These are phyloP conservation scores for Magnaporthiopsis incrustans DNA, from an alignment of 2,329 filamentous ascomycete species.

Conservation along the genomic window DNA sequence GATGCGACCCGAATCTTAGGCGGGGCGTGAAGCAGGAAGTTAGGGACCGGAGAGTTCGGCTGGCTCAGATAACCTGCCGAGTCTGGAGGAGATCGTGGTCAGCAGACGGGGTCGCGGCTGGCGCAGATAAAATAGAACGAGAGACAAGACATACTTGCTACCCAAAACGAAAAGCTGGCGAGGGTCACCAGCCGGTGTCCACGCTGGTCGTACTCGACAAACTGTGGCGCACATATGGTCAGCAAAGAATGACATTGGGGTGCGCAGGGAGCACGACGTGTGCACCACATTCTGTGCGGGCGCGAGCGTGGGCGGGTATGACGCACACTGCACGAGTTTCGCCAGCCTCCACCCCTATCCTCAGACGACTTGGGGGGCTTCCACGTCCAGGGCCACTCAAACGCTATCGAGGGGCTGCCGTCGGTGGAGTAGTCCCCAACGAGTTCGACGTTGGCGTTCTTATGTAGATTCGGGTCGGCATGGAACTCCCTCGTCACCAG, in stretches of 20 bases:
- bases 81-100: conserved; percentile 27
- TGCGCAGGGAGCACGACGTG: not conserved
- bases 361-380: conserved; percentile 75
- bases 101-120: not conserved
- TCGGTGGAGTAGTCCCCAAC: conserved; percentile 86
- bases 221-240: conserved; percentile 38
- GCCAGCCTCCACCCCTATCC: conserved; percentile 86
- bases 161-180: conserved; percentile 92
- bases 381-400: conserved; percentile 97
- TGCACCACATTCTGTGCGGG: not conserved
- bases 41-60: conserved; percentile 61
- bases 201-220: conserved; percentile 93
- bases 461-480: conserved; percentile 93
- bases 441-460: conserved; percentile 89
- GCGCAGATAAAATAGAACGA: not conserved
- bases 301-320: not conserved
- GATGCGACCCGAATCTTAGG: conserved; percentile 79
- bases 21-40: conserved; percentile 64
- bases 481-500: conserved; percentile 93
- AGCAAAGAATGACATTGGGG: not conserved
- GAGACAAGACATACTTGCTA: conserved; percentile 55
- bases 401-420: conserved; percentile 76
- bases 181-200: conserved; percentile 83
- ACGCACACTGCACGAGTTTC: conserved; percentile 82
- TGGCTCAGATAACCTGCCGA: conserved; percentile 37